Conservation (phyloP, 2,329 filamentous ascomycete genomes). For the Arthroderma sp. region DNA sequence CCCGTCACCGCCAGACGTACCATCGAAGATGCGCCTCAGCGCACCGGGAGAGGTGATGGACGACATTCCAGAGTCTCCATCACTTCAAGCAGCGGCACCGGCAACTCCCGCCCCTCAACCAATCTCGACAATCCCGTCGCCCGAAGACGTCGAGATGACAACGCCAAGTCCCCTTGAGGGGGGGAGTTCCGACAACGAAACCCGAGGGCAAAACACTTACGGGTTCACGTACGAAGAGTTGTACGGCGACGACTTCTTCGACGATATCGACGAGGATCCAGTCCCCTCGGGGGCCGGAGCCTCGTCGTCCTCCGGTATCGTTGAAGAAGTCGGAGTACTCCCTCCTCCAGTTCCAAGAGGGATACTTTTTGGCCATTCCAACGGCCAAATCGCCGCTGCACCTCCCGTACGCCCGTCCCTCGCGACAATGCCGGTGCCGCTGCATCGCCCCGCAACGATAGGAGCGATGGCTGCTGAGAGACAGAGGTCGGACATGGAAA, state of each 20-base stretch:
- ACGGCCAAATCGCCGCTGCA: slow-evolving; percentile 2
- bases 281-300: background rate
- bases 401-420: slow-evolving; percentile 9
- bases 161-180: background rate
- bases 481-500: slow-evolving; percentile 28
- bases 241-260: slow-evolving; percentile 15
- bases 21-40: slow-evolving; percentile 19
- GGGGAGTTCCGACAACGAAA: slow-evolving; percentile 2
- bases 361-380: slow-evolving; percentile 4
- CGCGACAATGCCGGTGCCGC: slow-evolving; percentile 13
- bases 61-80: background rate
- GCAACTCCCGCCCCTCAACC: background rate
- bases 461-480: slow-evolving; percentile 25
- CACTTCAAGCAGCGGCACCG: background rate
- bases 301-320: slow-evolving; percentile 2
- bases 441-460: slow-evolving; percentile 15
- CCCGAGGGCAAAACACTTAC: slow-evolving; percentile 17
- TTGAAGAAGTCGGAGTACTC: slow-evolving; percentile 3
- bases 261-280: slow-evolving; percentile 10
- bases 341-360: background rate
- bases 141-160: slow-evolving; percentile 6
- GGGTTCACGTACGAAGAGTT: slow-evolving; percentile 23
- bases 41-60: background rate
- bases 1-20: slow-evolving; percentile 25
- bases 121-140: background rate